These are phyloP conservation scores for Maudiozyma saulgeensis DNA, from an alignment of 805 yeast genomes.

Conservation along the genomic window DNA sequence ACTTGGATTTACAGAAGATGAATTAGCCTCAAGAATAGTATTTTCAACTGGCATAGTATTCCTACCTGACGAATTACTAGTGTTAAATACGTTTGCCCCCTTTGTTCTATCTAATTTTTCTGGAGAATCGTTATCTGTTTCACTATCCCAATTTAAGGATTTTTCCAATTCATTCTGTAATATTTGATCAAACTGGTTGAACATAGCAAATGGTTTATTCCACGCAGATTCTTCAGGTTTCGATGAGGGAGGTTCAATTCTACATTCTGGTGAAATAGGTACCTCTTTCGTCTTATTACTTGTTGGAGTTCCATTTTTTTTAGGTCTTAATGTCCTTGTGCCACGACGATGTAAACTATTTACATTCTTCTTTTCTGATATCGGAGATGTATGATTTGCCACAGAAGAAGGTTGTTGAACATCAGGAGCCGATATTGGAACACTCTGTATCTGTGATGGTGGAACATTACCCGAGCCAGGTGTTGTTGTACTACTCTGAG, in stretches of 20 bases:
- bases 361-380: not conserved
- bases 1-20: constrained; percentile 13
- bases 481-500: not conserved
- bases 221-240: constrained; percentile 25
- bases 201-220: constrained; percentile 49
- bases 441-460: not conserved
- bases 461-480: not conserved
- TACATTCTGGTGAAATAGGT: not conserved
- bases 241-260: not conserved
- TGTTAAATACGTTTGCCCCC: not conserved
- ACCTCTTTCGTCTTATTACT: not conserved
- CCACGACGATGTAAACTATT: not conserved
- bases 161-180: constrained; percentile 59
- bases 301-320: not conserved
- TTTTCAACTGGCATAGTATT: not conserved
- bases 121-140: constrained; percentile 11
- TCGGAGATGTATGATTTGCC: not conserved
- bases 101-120: not conserved
- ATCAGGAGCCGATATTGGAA: no score
- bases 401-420: no score
- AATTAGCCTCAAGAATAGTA: not conserved
- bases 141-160: constrained; percentile 30
- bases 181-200: constrained; percentile 60
- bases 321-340: not conserved
- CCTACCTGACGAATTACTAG: not conserved